Conservation (phyloP, 139 green algal genomes). For the Pleodorina starrii region DNA sequence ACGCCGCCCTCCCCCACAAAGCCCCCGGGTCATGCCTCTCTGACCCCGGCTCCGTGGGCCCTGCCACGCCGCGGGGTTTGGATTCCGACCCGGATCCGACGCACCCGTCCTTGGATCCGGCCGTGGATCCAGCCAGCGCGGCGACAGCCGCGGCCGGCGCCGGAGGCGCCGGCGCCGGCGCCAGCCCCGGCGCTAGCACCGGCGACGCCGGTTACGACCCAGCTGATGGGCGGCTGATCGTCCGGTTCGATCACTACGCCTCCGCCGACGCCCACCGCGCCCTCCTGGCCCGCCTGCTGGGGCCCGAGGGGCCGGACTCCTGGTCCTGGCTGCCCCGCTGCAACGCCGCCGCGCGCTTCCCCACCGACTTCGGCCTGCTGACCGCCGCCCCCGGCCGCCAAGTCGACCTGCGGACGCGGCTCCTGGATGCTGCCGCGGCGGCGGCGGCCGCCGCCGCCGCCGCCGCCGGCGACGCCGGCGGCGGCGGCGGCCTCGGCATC, state of each 20-base stretch:
- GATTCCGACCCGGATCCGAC: no score
- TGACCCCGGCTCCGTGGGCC: no score
- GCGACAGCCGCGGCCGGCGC: no score
- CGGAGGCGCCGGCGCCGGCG: not conserved
- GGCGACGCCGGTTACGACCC: not conserved
- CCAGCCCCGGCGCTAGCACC: not conserved
- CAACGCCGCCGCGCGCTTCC: slow-evolving; percentile 74
- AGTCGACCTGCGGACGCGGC: not conserved
- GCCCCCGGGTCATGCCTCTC: no score
- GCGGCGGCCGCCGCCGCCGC: no score
- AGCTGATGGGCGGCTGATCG: slow-evolving; percentile 63
- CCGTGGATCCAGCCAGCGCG: not conserved
- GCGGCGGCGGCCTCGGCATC: no score
- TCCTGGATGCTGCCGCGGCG: slow-evolving; percentile 36
- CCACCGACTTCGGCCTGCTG: slow-evolving; percentile 91
- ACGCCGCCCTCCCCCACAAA: no score
- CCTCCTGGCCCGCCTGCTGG: slow-evolving; percentile 52
- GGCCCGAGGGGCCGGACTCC: not conserved
- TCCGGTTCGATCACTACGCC: slow-evolving; percentile 79
- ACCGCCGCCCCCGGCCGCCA: not conserved
- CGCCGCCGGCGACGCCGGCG: no score
- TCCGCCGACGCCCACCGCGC: slow-evolving; percentile 53
- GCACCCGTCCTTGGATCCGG: no score
- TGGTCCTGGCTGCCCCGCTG: slow-evolving; percentile 80
- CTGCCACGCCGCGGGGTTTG: no score